Conservation (phyloP, 352 stramenopile genomes). For the Peronospora belbahrii region DNA sequence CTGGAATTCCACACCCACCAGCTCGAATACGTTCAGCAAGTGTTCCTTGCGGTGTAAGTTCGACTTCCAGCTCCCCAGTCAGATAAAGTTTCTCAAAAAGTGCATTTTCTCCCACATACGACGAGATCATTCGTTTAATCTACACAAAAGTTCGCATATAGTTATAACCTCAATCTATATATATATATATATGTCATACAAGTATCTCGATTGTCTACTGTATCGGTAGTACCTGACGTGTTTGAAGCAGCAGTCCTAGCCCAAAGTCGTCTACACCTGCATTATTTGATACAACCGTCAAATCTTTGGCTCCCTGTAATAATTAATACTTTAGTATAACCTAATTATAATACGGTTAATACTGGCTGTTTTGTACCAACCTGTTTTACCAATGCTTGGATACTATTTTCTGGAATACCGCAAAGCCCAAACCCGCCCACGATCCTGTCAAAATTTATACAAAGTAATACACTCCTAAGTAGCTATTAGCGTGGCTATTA, state of each 20-base stretch:
- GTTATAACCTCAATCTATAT: too few relatives aligned
- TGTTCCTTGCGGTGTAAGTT: conserved; percentile 95
- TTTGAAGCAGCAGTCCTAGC: conserved; percentile 89
- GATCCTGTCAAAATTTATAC: too few relatives aligned
- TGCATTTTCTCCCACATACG: conserved; percentile 96
- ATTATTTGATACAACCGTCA: conserved; percentile 91
- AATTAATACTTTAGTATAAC: too few relatives aligned
- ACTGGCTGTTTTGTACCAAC: conserved; percentile 23
- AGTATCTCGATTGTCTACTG: too few relatives aligned
- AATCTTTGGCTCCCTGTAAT: conserved; percentile 66
- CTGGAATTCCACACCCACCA: conserved; percentile 91
- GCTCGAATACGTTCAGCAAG: conserved; percentile 89
- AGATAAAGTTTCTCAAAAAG: conserved; percentile 91
- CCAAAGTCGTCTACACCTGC: conserved; percentile 92
- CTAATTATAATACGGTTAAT: too few relatives aligned
- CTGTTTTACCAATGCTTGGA: conserved; percentile 76
- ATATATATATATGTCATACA: too few relatives aligned
- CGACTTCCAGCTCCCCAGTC: conserved; percentile 90
- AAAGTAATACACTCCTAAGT: too few relatives aligned
- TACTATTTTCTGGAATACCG: conserved; percentile 89
- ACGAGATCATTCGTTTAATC: conserved; percentile 95
- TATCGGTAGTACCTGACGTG: conserved; percentile 81
- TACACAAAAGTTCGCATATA: too few relatives aligned
- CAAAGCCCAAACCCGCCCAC: conserved; percentile 89
- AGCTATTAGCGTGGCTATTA: too few relatives aligned